Conservation (phyloP, 345 rosid species). For the Eucalyptus guilfoylei region DNA sequence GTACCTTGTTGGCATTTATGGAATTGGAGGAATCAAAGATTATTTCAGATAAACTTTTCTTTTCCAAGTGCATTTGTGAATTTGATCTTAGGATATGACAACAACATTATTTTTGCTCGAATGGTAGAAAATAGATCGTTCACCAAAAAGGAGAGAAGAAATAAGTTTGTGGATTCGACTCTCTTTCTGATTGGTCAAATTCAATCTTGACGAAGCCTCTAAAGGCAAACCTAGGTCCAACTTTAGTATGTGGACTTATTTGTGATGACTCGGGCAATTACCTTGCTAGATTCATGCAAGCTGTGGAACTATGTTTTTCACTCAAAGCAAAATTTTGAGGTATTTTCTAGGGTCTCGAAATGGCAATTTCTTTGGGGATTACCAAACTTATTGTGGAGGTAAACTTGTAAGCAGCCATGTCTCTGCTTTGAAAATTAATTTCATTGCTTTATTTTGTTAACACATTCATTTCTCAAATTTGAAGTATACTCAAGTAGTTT, state of each 20-base stretch:
- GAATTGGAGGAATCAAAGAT: background rate
- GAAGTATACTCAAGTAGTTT: background rate
- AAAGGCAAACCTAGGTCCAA: background rate
- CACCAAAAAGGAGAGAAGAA: background rate
- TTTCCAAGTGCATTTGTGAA: background rate
- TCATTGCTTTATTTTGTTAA: background rate
- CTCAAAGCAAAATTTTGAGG: background rate
- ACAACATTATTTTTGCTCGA: too few species aligned
- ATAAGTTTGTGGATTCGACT: background rate
- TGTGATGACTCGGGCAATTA: background rate
- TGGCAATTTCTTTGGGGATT: background rate
- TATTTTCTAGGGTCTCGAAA: background rate
- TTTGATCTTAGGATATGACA: background rate
- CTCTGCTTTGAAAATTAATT: background rate
- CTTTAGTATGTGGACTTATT: fast-evolving
- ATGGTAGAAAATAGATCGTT: background rate
- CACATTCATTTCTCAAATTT: background rate
- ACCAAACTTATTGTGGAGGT: background rate
- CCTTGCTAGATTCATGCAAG: background rate
- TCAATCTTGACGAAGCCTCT: background rate
- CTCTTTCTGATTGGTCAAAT: background rate
- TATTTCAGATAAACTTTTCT: too few species aligned
- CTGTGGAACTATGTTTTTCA: background rate
- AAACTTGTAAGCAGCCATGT: background rate
- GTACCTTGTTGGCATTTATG: background rate